These are phyloP conservation scores for Ciborinia camelliae DNA, from an alignment of 2,329 filamentous ascomycete genomes.

Conservation along the genomic window DNA sequence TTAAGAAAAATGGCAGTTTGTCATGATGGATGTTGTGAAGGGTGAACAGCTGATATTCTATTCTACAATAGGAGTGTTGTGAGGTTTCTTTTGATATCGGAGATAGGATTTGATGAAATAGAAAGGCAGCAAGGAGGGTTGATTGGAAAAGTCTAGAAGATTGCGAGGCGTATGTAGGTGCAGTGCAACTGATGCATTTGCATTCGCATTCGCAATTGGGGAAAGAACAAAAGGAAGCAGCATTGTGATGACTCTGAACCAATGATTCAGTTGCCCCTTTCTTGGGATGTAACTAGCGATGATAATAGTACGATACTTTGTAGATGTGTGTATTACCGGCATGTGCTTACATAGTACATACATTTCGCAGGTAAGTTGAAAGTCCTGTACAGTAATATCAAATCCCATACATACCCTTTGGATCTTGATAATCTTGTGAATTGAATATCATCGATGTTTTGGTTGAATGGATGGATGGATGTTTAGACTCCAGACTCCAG, in stretches of 20 bases:
- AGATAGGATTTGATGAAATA: not conserved
- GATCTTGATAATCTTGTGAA: too few relatives aligned
- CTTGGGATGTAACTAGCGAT: not conserved
- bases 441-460: too few relatives aligned
- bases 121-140: not conserved
- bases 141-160: not conserved
- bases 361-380: too few relatives aligned
- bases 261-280: not conserved
- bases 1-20: not conserved
- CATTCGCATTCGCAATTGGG: too few relatives aligned
- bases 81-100: not conserved
- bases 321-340: not conserved
- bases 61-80: not conserved
- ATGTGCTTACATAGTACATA: too few relatives aligned
- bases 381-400: too few relatives aligned
- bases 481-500: too few relatives aligned
- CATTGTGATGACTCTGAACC: not conserved
- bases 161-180: not conserved
- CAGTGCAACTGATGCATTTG: too few relatives aligned
- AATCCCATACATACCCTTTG: too few relatives aligned
- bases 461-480: too few relatives aligned
- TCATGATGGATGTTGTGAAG: not conserved
- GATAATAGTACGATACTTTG: too few relatives aligned
- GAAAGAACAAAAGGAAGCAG: conserved; percentile 1
- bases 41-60: not conserved